Conservation (phyloP, 768 basidiomycete genomes). For the Rhodotorula taiwanensis region DNA sequence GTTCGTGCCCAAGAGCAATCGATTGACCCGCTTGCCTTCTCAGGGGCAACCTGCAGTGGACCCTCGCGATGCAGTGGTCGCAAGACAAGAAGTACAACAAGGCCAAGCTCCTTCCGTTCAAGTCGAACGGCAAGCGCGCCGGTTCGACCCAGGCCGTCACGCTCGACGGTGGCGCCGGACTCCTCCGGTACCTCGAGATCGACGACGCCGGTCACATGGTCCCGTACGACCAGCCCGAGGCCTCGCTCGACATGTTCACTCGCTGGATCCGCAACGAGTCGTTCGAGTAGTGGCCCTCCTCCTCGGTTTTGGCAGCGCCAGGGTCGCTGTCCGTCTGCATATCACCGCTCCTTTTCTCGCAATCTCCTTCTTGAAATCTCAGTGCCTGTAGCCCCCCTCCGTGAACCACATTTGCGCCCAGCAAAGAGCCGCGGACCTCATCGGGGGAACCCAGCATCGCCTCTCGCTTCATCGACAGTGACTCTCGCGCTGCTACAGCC, state of each 20-base stretch:
- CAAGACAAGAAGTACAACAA: constrained; percentile 60
- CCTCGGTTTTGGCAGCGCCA: too few relatives aligned
- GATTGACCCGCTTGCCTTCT: too few relatives aligned
- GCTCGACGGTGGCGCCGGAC: constrained; percentile 35
- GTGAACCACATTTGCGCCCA: too few relatives aligned
- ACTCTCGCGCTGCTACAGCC: too few relatives aligned
- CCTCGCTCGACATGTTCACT: constrained; percentile 58
- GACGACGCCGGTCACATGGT: constrained; percentile 47
- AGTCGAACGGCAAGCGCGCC: constrained; percentile 51
- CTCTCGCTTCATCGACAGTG: too few relatives aligned
- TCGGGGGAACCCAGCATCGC: too few relatives aligned
- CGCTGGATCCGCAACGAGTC: constrained; percentile 47
- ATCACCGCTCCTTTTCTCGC: too few relatives aligned
- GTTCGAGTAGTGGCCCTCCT: constrained; percentile 23
- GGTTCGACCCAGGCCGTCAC: constrained; percentile 66
- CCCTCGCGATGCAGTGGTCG: constrained; percentile 56
- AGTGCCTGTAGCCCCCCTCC: too few relatives aligned
- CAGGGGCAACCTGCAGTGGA: constrained; percentile 67
- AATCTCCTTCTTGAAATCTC: too few relatives aligned
- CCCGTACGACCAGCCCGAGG: constrained; percentile 72
- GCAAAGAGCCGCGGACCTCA: too few relatives aligned
- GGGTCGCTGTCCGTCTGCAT: too few relatives aligned
- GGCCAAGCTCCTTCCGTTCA: constrained; percentile 56
- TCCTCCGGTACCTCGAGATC: constrained; percentile 47
- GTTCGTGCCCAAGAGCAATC: not conserved